Conservation (phyloP, 352 stramenopile genomes). For the Phytophthora constricta region DNA sequence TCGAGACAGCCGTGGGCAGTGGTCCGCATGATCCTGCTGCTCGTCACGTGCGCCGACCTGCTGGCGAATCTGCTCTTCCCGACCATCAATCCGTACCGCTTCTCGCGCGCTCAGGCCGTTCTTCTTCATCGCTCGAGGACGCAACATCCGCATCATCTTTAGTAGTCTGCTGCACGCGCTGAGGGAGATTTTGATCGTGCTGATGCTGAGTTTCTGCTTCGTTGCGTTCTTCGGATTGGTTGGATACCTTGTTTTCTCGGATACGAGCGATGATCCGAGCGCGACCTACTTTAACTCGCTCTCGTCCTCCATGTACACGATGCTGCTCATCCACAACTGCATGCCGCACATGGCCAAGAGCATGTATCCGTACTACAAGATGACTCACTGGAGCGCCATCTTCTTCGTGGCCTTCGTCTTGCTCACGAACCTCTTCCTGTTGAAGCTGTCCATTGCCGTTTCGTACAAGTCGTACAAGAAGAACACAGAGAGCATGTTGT, state of each 20-base stretch:
- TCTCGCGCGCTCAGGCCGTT: conserved; percentile 77
- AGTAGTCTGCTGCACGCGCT: conserved; percentile 80
- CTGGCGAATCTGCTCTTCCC: conserved; percentile 54
- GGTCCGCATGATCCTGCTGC: conserved; percentile 63
- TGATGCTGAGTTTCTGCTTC: conserved; percentile 76
- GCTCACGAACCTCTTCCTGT: conserved; percentile 80
- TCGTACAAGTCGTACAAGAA: conserved; percentile 89
- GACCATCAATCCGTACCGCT: conserved; percentile 64
- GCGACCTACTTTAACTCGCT: conserved; percentile 77
- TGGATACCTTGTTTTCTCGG: conserved; percentile 81
- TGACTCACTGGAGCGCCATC: conserved; percentile 79
- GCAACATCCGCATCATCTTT: conserved; percentile 89
- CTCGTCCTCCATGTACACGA: conserved; percentile 80
- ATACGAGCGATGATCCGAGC: conserved; percentile 53
- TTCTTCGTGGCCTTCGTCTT: conserved; percentile 86
- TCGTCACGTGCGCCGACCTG: conserved; percentile 64
- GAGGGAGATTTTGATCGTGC: conserved; percentile 73
- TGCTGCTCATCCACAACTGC: conserved; percentile 84
- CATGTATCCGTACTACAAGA: conserved; percentile 85
- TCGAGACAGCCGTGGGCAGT: conserved; percentile 80
- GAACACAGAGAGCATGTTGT: conserved; percentile 86
- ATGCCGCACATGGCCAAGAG: conserved; percentile 83
- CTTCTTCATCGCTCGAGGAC: conserved; percentile 78
- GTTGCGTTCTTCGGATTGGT: conserved; percentile 82
- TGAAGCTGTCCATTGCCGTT: conserved; percentile 87